Base-by-base conservation (phyloP, 768 basidiomycete species). In the Mycena floridula region DNA sequence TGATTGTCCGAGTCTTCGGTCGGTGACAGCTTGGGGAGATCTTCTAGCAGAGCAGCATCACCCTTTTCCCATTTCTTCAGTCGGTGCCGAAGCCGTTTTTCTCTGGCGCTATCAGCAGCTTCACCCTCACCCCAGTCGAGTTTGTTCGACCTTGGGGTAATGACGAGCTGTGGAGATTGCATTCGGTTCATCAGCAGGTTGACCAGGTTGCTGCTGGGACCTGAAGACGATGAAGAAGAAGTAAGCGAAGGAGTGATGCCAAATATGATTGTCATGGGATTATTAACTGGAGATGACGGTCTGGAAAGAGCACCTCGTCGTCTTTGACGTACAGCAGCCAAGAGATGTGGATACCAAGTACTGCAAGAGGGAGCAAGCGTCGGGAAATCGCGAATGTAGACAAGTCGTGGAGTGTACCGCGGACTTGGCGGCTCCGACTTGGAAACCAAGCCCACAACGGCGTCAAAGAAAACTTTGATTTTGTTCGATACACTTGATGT, bases 361-460 rank as follows among this genome's bases (percentile, higher is more conserved):
- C 82, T 69, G 3, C 86, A 81, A 4, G 85, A 78, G 2, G 82
- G 61, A 0, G 88, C 79, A 39, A 95, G 76, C 0, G 81, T 85
- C 3, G 79, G 74, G 52, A 86, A 89, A 58, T 93, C 88, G 43
- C 89, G 84, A 37, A 95, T 69, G 54, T 92, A 90, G 45, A 96
- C 72, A 8, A 96, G 71, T 11, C 92, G 82, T 5, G 88, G 87
- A 44, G 70, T 64, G 26, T 50, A 44, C 8, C 4, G 69, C 60
- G 43, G 52, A 45, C 9, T 56, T 5, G 59, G 46, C 30, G 36
- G 40, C 36, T 57, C 54, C 24, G 46, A 45, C 38, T 64, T 61
- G 20, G 67, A 61, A 13, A 70, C 66, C n/a, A 79, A 59, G 53
- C 91, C 89, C 50, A 94, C 67, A 30, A 92, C 64, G 7, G 83